Percentiles rank a stretch among this genome's conserved stretches.
These are phyloP conservation scores for Curvularia hawaiiensis DNA, from an alignment of 2,329 filamentous ascomycete species.

Conservation along the genomic window DNA sequence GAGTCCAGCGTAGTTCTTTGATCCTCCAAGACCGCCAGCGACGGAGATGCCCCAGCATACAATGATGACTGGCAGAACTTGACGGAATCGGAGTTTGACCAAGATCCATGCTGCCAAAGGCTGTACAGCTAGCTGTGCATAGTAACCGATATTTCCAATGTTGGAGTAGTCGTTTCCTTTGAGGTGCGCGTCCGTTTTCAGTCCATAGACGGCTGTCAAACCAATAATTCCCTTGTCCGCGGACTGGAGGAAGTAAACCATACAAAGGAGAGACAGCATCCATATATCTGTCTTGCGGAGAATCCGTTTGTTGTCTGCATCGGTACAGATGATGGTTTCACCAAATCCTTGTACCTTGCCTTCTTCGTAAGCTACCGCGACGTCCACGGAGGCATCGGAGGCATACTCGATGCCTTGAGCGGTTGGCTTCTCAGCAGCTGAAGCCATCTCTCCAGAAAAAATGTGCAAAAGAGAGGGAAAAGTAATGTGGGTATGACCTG, in stretches of 20 bases:
- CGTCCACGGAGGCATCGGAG: conserved; percentile 18
- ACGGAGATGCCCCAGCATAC: conserved; percentile 56
- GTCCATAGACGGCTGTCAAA: conserved; percentile 62
- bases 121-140: conserved; percentile 58
- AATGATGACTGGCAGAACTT: conserved; percentile 30
- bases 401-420: conserved; percentile 17
- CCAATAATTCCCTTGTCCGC: conserved; percentile 57
- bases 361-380: conserved; percentile 27
- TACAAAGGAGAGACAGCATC: conserved; percentile 32
- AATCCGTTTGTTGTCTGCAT: conserved; percentile 30
- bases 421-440: conserved; percentile 20
- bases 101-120: conserved; percentile 58
- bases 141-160: conserved; percentile 56
- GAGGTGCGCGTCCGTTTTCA: conserved; percentile 44
- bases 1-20: conserved; percentile 26
- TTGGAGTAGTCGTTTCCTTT: conserved; percentile 54
- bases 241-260: conserved; percentile 33
- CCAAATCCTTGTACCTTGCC: conserved; percentile 22
- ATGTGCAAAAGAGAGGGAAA: not conserved
- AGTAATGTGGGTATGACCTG: conserved; percentile 8
- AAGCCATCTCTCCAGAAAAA: conserved; percentile 21
- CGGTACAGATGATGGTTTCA: conserved; percentile 27
- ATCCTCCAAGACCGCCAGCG: conserved; percentile 31
- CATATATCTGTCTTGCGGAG: conserved; percentile 29
- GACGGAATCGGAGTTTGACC: conserved; percentile 48